Base-by-base conservation (phyloP, 495 filamentous ascomycete genomes). In the Penicillium ucsense region DNA sequence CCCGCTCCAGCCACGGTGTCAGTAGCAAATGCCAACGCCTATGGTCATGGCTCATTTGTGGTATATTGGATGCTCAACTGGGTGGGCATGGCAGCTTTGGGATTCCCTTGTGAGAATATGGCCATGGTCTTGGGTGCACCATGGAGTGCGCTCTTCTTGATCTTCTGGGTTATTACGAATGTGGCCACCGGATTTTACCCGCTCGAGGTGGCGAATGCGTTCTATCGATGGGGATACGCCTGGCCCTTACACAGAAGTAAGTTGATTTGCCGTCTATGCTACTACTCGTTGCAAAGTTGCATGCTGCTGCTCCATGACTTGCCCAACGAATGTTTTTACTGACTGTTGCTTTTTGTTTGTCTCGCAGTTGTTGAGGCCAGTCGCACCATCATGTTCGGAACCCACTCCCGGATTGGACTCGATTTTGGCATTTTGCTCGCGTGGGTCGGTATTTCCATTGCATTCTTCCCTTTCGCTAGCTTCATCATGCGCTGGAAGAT, bases 61-160 rank as follows among this genome's bases (percentile, higher is more conserved):
- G 80, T 86, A 0, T 86, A 83, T 57, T 86, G 82, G 82, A 85
- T 86, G 82, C 61, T 85, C 11, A 88, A 86, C 51, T 86, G 72
- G 63, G 65, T 81, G 2, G 83, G 84, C 4, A 86, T 88, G 83
- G 70, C 69, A 12, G 80, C 81, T 0, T 56, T 88, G 7, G 82
- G 84, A 0, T 65, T 86, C 4, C 81, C 83, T 0, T 84, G 80
- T 49, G 82, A 86, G 68, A 88, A 86, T 52, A 81, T 83, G 55
- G 80, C 76, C 0, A 87, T 86, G 81, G 52, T 85, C 9, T 56
- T 85, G 3, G 83, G 84, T 0, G 67, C 75, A 46, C 83, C 82
- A 0, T 88, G 78, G 78, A 83, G 79, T 7, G 73, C 80, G 1
- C 64, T 85, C 10, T 87, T 83, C 74, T 59, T 88, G 3, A 84